Evolutionary conservation across 768 basidiomycete species (phyloP).

Genomic region (Lactifluus hygrophoroides): DNA sequence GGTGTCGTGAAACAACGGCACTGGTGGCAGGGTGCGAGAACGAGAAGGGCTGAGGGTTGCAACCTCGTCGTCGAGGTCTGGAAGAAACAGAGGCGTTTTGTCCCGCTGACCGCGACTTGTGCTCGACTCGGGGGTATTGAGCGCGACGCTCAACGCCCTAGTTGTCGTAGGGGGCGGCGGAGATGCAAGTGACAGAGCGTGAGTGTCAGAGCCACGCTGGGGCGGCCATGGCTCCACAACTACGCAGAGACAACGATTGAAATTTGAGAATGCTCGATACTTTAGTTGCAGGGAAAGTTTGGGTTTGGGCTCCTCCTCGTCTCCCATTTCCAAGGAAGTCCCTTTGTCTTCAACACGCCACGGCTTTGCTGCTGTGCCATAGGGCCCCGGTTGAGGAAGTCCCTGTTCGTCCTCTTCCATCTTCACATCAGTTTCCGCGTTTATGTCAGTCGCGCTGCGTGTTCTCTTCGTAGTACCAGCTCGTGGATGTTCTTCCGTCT

Average conservation of each 20-base stretch:
- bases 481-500: background rate
- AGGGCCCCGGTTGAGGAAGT: background rate
- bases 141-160: slow-evolving; percentile 30
- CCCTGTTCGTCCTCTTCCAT: slow-evolving; percentile 2
- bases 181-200: slow-evolving; percentile 27
- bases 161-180: slow-evolving; percentile 25
- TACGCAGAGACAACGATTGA: slow-evolving; percentile 67
- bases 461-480: background rate
- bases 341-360: slow-evolving; percentile 22
- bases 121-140: slow-evolving; percentile 26
- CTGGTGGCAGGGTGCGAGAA: slow-evolving; percentile 29
- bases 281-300: slow-evolving; percentile 57
- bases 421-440: background rate
- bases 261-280: slow-evolving; percentile 64
- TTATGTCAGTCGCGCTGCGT: background rate
- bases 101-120: slow-evolving; percentile 30
- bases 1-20: slow-evolving; percentile 36
- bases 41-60: slow-evolving; percentile 31
- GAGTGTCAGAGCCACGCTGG: slow-evolving; percentile 32
- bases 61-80: slow-evolving; percentile 46
- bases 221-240: slow-evolving; percentile 78
- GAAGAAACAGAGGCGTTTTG: slow-evolving; percentile 65
- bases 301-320: slow-evolving; percentile 61
- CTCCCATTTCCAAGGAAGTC: slow-evolving; percentile 39
- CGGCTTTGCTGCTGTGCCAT: background rate